Percentiles rank a stretch among this genome's conserved stretches.
phyloP scores from a whole-genome alignment of 805 yeast genomes.

The Clavispora santaluciae region DNA sequence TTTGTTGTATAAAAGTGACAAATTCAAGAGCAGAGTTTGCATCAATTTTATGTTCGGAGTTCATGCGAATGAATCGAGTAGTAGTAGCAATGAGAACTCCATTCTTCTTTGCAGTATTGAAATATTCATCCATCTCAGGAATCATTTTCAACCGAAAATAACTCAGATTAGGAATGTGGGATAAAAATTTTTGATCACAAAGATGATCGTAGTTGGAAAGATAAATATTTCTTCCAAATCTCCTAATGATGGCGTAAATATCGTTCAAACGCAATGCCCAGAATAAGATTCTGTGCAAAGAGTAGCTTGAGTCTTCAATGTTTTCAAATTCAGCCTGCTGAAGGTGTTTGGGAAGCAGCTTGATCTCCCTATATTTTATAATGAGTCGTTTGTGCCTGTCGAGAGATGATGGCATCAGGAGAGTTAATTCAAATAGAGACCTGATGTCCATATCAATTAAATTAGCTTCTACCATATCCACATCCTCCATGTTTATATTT shows the following conservation, averaged over 20 bases:
- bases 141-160: conserved; percentile 13
- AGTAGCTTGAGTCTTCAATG: conserved; percentile 32
- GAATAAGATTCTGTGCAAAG: conserved; percentile 46
- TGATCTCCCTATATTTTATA: conserved; percentile 7
- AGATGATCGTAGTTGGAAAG: conserved; percentile 40
- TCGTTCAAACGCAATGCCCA: conserved; percentile 46
- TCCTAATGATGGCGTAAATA: conserved; percentile 42
- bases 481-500: conserved; percentile 13
- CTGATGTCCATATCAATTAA: conserved; percentile 38
- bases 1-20: conserved; percentile 39
- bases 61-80: conserved; percentile 41
- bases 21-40: conserved; percentile 36
- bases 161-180: conserved; percentile 20
- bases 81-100: conserved; percentile 45
- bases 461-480: conserved; percentile 21
- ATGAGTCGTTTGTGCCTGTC: conserved; percentile 18
- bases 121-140: conserved; percentile 30
- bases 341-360: conserved; percentile 7
- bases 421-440: conserved; percentile 23
- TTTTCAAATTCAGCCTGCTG: conserved; percentile 7
- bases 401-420: conserved; percentile 24
- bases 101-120: conserved; percentile 44
- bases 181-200: conserved; percentile 37
- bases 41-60: conserved; percentile 29
- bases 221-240: conserved; percentile 44